Base-by-base conservation (phyloP, 75 land plant species). In the Pinus taeda region DNA sequence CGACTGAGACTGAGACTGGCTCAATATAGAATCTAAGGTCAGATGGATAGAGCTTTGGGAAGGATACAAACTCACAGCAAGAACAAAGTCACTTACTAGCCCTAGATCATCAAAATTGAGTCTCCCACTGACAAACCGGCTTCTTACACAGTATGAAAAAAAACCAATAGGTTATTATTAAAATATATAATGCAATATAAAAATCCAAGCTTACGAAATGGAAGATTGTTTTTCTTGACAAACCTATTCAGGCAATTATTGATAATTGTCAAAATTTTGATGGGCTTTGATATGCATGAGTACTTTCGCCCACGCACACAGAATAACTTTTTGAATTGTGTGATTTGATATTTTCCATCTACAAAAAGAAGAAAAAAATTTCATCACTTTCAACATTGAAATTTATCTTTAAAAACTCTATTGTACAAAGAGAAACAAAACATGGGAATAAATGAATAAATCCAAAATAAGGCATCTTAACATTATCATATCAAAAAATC, bases 231-330 rank as follows among this genome's bases (percentile, higher is more conserved):
- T 59, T 2, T 30, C 12, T 1, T 37, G n/a, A 83, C 79, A 64
- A 87, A 90, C 95, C 94, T 75, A 71, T 97, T 97, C 76, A 97
- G 80, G 55, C 95, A 93, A 79, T 91, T 87, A 59, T 97, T 97
- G 49, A 97, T 97, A 71, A 88, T 93, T 30, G 91, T 80, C 15
- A 94, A 79, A 60, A 98, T 80, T 97, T 97, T 11, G 99, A 97
- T 70, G 99, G 99, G 79, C 99, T 97, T 84, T 97, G 98, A 58
- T 90, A 97, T 63, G 95, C 99, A 84, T 92, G 95, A 70, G 98
- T 95, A 80, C 99, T 97, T 80, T 97, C 99, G 26, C 99, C 99
- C 33, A 97, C 98, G 83, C 98, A 97, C 29, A 98, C 99, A 82
- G 94, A 97, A 49, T 88, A 90, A 73, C 99, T 97, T 64, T 87